Evolutionary conservation across 2,329 filamentous ascomycete species (phyloP), one percentile per base, ranked within the genome.

Genomic region (Diaporthe citrichinensis): DNA sequence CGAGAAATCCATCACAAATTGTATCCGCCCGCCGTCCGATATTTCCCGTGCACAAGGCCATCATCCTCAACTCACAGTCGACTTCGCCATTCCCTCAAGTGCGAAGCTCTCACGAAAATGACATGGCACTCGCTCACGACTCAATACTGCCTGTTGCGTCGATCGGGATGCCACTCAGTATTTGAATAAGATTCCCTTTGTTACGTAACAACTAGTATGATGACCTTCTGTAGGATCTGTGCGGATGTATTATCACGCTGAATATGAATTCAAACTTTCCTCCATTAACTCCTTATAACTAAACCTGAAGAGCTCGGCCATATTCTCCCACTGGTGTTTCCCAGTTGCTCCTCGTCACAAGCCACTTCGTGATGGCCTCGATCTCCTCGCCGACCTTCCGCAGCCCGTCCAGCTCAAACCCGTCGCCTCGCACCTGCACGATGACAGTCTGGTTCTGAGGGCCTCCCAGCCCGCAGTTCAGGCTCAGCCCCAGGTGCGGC

Each of bases 381-480:
- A 76, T 39, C 57, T 76, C 58, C 51, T 74, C 68, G 46, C 72
- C 75, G 6, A 76, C 14, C 25, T 4, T 31, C 17, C 55, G 49
- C 36, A 65, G 25, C 34, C 72, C 71, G 7, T 25, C 49, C 57
- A 51, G 28, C 7, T 49, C 67, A 17, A 71, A 59, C 23, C 72
- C 75, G 14, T 74, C 75, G 23, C 75, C 75, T 4, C 67, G 67
- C 10, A 76, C 72, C 41, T 74, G 72, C 72, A 76, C 59, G 7
- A 71, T 57, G 1, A 76, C 58, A 2, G 65, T 74, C 62, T 76
- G 72, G 49, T 74, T 76, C 46, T 55, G 17, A 2, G 58, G 25
- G 0, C 75, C 75, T 3, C 75, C 75, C 55, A 76, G 39, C 17
- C 75, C 75, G 49, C 67, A 68, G 31, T 71, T 61, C 17, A 71